Evolutionary conservation across 352 stramenopile species (phyloP), one percentile per base, ranked within the genome.

Genomic region (Plasmopara halstedii): DNA sequence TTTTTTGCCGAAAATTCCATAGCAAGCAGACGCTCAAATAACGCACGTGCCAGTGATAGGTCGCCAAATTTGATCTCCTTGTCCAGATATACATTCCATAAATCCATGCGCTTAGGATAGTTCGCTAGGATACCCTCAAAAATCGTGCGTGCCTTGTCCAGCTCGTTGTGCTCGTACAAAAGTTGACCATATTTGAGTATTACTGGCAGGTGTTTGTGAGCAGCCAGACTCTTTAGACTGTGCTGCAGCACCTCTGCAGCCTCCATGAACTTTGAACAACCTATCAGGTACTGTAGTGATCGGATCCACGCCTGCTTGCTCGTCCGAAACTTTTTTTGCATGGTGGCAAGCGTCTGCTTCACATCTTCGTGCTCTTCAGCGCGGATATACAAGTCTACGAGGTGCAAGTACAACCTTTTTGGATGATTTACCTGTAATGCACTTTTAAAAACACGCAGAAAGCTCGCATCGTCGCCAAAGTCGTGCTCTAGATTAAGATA

Each of bases 1-100:
- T 98, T 96, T 63, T 98, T 98, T 50, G 96, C 81, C 6, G 77
- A 95, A 36, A 98, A 97, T 23, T 97, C 94, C 73, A 97, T 93
- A 15, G 83, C 81, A 14, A 97, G 48, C n/a, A 97, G 66, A 10
- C 84, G 88, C 49, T 95, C 79, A 39, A 98, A 96, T 37, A 98
- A 71, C 18, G 70, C 62, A 26, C 95, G 79, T 39, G 95, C 92
- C n/a, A 83, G 64, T 1, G 67, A 71, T 26, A 90, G 82, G 47
- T 67, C 64, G 36, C 90, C 77, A 36, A 83, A 92, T 70, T 98
- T 98, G 48, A 98, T 83, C 73, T 98, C 95, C 69, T 98, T 97
- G 66, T 98, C 95, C 58, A 98, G 56, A 66, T 97, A 97, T 17
- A 98, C 90, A 68, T 97, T 98, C 67, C 95, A 92, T 19, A 98